phyloP scores from a whole-genome alignment of 805 yeast species.

The Danielia reshetovae region DNA sequence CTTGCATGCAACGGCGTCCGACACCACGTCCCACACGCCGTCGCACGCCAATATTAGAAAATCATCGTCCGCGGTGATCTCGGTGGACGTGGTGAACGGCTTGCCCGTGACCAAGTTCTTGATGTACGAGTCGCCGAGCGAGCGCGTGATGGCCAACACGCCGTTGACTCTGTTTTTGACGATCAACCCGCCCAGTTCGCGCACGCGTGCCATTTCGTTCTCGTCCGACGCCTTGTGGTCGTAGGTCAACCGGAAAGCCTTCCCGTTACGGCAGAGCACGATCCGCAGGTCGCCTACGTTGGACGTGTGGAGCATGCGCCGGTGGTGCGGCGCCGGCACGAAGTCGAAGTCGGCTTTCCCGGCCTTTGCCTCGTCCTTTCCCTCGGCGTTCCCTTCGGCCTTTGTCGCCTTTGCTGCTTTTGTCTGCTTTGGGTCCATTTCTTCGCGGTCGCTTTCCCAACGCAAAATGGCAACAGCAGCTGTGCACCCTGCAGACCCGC shows the following conservation, averaged over 20 bases:
- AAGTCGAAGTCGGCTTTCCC: slow-evolving; percentile 46
- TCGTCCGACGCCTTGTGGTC: slow-evolving; percentile 91
- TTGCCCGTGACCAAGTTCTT: slow-evolving; percentile 83
- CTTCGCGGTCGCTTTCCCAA: slow-evolving; percentile 56
- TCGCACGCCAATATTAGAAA: slow-evolving; percentile 91
- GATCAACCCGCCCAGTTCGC: slow-evolving; percentile 77
- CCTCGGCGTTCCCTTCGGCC: not conserved
- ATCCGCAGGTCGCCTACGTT: slow-evolving; percentile 93
- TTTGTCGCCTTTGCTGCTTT: slow-evolving; percentile 5
- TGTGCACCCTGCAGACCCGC: slow-evolving; percentile 85
- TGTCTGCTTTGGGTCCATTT: slow-evolving; percentile 4
- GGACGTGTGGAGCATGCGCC: slow-evolving; percentile 82
- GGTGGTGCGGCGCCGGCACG: slow-evolving; percentile 46
- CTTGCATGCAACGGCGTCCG: slow-evolving; percentile 81
- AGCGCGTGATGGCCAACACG: slow-evolving; percentile 88
- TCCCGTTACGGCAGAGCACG: slow-evolving; percentile 70
- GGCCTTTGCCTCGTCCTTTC: slow-evolving; percentile 3
- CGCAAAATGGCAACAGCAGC: slow-evolving; percentile 90
- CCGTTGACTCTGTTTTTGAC: slow-evolving; percentile 94
- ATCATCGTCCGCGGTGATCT: slow-evolving; percentile 61
- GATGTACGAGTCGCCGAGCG: slow-evolving; percentile 91
- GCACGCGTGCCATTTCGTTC: slow-evolving; percentile 71
- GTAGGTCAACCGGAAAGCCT: slow-evolving; percentile 75
- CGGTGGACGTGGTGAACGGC: slow-evolving; percentile 90
- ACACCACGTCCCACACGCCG: slow-evolving; percentile 93